These are phyloP conservation scores for Erythrobasidium hasegawianum DNA, from an alignment of 1,284 basidiomycete genomes.

Conservation along the genomic window DNA sequence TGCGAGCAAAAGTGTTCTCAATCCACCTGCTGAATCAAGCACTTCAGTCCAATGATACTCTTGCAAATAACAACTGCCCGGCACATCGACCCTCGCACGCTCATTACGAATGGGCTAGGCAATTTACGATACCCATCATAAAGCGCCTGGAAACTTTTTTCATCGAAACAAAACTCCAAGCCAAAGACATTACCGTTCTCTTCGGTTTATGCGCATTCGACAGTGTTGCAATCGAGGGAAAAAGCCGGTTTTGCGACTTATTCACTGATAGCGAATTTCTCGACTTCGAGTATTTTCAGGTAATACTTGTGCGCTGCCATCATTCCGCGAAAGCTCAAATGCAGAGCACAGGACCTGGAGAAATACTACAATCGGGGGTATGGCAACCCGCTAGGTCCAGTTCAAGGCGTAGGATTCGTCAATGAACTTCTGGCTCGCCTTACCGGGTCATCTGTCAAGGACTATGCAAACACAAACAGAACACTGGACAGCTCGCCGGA, in stretches of 20 bases:
- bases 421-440: slow-evolving; percentile 80
- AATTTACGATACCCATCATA: slow-evolving; percentile 8
- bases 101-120: slow-evolving; percentile 15
- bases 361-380: slow-evolving; percentile 61
- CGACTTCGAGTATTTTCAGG: slow-evolving; percentile 59
- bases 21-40: neutral
- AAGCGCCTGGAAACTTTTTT: slow-evolving; percentile 7
- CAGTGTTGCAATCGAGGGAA: slow-evolving; percentile 49
- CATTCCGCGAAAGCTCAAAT: no score
- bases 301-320: no score
- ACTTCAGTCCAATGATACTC: slow-evolving; percentile 31
- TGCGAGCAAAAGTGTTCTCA: neutral
- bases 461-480: slow-evolving; percentile 68
- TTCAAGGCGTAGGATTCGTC: slow-evolving; percentile 72
- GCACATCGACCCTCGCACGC: neutral
- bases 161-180: slow-evolving; percentile 59
- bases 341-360: slow-evolving; percentile 65
- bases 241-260: slow-evolving; percentile 67
- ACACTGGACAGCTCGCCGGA: slow-evolving; percentile 63
- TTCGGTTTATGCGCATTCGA: slow-evolving; percentile 73
- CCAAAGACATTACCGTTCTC: slow-evolving; percentile 60
- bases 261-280: slow-evolving; percentile 61
- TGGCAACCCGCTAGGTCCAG: slow-evolving; percentile 54
- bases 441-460: slow-evolving; percentile 59
- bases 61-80: slow-evolving; percentile 31